A percentile compares a stretch with the other conserved stretches of the same genome.
Evolutionary conservation across 192 early-diverging fungal genomes (phyloP).

Genomic region (Coemansia asiatica): DNA sequence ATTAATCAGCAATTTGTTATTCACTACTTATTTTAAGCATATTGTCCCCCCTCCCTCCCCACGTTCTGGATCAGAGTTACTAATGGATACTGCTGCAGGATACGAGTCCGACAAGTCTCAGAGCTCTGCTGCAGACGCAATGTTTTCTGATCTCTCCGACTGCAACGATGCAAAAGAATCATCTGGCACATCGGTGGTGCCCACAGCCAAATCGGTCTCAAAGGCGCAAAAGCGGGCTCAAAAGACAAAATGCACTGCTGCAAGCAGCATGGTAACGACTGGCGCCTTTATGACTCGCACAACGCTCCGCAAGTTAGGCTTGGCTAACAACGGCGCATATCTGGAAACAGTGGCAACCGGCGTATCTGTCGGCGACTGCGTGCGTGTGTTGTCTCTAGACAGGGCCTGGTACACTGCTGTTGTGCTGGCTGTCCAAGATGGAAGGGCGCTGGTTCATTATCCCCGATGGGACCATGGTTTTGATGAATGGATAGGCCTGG

Average conservation of each 20-base stretch:
- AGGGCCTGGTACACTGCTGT: constrained; percentile 44
- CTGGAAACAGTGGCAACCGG: constrained; percentile 17
- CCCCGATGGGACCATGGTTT: constrained; percentile 41
- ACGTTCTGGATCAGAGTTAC: neutral
- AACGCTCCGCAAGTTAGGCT: constrained; percentile 47
- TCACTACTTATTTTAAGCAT: too few species aligned
- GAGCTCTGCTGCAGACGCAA: neutral
- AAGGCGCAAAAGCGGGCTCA: constrained; percentile 5
- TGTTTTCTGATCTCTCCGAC: constrained; percentile 1
- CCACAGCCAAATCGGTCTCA: neutral
- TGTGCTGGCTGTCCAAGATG: constrained; percentile 19
- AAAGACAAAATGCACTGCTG: neutral
- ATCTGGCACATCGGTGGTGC: neutral
- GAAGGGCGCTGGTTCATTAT: constrained; percentile 44
- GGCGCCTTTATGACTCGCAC: constrained; percentile 56
- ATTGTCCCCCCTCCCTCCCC: too few species aligned
- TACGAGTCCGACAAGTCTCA: neutral
- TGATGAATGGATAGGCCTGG: constrained; percentile 49
- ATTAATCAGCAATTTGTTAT: too few species aligned
- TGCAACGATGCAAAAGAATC: neutral
- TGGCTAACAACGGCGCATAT: constrained; percentile 5
- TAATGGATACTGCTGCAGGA: constrained; percentile 2
- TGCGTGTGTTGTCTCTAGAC: constrained; percentile 31
- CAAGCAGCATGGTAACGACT: constrained; percentile 37
- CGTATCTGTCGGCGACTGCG: constrained; percentile 25